Conservation (phyloP, 768 basidiomycete species). For the Pleurotus eryngii region DNA sequence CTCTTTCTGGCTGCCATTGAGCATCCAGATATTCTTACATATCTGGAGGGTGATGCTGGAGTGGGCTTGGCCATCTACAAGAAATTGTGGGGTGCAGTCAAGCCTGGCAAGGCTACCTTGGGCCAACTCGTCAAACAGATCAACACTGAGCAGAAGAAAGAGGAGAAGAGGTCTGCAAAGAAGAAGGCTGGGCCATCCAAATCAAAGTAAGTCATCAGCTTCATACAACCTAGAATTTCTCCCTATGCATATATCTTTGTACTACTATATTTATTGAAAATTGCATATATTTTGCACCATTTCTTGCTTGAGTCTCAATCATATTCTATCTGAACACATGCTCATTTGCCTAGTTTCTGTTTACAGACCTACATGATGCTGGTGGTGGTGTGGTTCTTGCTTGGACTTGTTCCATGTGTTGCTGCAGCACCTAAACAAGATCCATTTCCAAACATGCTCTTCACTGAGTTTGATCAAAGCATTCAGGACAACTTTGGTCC, state of each 20-base stretch:
- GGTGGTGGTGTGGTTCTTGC: neutral
- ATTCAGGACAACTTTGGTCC: slow-evolving; percentile 11
- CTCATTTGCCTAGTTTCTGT: neutral
- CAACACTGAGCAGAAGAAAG: no score
- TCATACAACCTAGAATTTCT: no score
- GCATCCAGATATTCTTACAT: neutral
- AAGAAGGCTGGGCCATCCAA: no score
- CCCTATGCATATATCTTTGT: no score
- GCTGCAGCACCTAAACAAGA: no score
- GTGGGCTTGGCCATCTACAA: neutral
- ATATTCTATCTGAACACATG: neutral
- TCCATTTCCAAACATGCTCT: slow-evolving; percentile 1
- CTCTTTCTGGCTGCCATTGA: no score
- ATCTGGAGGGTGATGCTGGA: neutral
- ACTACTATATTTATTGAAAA: no score
- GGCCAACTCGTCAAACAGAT: no score
- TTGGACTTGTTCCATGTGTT: neutral
- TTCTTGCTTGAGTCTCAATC: no score
- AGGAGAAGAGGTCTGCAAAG: no score
- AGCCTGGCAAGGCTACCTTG: neutral
- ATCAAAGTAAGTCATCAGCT: no score
- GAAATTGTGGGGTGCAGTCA: neutral
- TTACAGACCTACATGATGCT: neutral
- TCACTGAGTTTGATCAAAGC: slow-evolving; percentile 2
- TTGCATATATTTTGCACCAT: no score